Conservation (phyloP, 352 stramenopile genomes). For the Pythium rishiriense region DNA sequence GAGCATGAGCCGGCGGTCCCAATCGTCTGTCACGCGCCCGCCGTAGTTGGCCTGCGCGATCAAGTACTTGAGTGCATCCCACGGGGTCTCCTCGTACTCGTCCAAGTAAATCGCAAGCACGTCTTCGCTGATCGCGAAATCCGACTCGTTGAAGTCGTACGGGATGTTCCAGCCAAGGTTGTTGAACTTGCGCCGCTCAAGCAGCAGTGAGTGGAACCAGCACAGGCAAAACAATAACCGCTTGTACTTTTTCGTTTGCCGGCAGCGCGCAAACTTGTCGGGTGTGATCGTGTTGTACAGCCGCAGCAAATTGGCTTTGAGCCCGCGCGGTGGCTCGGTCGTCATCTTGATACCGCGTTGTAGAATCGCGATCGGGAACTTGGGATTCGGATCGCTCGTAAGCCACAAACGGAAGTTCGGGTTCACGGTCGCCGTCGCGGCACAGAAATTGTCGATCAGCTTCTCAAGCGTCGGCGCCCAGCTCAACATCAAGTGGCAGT, state of each 20-base stretch:
- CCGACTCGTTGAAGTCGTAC: constrained; percentile 97
- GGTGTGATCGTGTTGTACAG: constrained; percentile 93
- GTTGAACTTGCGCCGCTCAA: constrained; percentile 97
- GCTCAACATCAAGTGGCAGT: constrained; percentile 96
- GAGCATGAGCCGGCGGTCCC: constrained; percentile 94
- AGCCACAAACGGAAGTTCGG: constrained; percentile 93
- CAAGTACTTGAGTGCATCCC: constrained; percentile 95
- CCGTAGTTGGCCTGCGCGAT: constrained; percentile 97
- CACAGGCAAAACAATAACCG: constrained; percentile 93
- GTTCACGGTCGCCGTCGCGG: constrained; percentile 61
- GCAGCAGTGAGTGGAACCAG: constrained; percentile 95
- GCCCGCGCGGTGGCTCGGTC: constrained; percentile 91
- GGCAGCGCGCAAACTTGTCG: constrained; percentile 86
- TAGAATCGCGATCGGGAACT: constrained; percentile 95
- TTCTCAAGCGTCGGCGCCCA: constrained; percentile 96
- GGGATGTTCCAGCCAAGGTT: constrained; percentile 97
- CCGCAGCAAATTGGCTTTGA: constrained; percentile 92
- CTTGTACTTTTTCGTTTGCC: constrained; percentile 90
- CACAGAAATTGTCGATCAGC: constrained; percentile 89
- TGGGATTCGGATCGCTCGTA: constrained; percentile 90
- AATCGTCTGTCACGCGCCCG: constrained; percentile 95
- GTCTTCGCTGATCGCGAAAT: constrained; percentile 96
- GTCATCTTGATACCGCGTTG: constrained; percentile 97
- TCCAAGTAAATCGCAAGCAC: constrained; percentile 95
- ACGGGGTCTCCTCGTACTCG: constrained; percentile 91